Evolutionary conservation across 495 filamentous ascomycete genomes (phyloP), one percentile per base, ranked within the genome.

Genomic region (Penicillium dipodomyicola): DNA sequence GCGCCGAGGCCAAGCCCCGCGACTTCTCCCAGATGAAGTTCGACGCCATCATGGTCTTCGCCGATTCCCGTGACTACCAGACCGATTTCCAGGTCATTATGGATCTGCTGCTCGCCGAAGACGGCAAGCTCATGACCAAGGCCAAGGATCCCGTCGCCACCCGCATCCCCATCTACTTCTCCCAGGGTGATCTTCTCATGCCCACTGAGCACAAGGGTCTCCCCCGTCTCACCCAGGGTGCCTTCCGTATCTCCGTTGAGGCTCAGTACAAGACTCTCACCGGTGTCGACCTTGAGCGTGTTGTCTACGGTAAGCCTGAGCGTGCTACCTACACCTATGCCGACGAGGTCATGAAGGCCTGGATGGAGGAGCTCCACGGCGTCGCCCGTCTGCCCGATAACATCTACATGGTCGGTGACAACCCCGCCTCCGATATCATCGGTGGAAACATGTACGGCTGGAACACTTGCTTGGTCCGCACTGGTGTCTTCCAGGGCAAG

Each of bases 71-170:
- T 57, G 90, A 94, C 75, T 92, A 91, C 75, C 87, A 86, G 27
- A 89, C 88, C 30, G 90, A 94, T 67, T 80, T 88, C 67, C 89
- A 92, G 69, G 87, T 94, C 68, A 91, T 92, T 69, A 83, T 94
- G 61, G 90, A 94, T 68, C 78, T 92, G 39, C 74, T 92, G n/a
- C 82, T 86, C 4, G 84, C 86, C 32, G 83, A 90, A 69, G 77
- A 90, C 54, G 89, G 89, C 56, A 82, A 82, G 51, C 71, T 90
- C 17, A 75, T 80, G 35, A 91, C 88, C 27, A 72, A 80, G 15
- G 83, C 88, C 37, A 81, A 84, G 68, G 87, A 89, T 66, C 85
- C 87, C 9, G 76, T 85, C 22, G 78, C 81, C 14, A 77, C 82
- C 62, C 81, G 86, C 40, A 89, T 92, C 61, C 89, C 89, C 56